Base-by-base conservation (phyloP, 495 filamentous ascomycete species). In the Trichocladium antarcticum region DNA sequence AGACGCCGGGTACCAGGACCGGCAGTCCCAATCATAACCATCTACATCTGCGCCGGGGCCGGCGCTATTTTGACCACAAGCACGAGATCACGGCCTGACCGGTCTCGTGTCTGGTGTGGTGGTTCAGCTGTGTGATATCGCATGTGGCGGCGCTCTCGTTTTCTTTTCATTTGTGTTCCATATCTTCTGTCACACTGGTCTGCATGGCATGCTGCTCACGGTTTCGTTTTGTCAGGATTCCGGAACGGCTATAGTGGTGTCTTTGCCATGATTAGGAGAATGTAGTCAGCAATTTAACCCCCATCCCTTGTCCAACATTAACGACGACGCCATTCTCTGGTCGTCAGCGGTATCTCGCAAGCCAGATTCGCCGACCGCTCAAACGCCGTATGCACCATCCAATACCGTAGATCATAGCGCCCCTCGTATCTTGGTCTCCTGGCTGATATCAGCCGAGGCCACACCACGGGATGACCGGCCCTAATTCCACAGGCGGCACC, bases 61-160 rank as follows among this genome's bases (percentile, higher is more conserved):
- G 48, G 15, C 48, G 48, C 16, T 50, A 31, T 32, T 45, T 44
- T 15, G 41, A 50, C 3, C 44, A 47, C 0, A 59, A 54, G 38
- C 51, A 54, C 24, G 57, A 51, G 45, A 57, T 59, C 34, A 40
- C 50, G 12, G 57, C 54, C 0, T 59, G 32, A 47, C 35, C 5
- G 31, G 12, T 4, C 5, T 32, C 11, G 31, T 32, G n/a, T 10
- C 5, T 32, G 31, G 12, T 32, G 31, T 32, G 7, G 4, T 32
- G 31, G 2, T 32, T 10, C 15, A 29, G 12, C 5, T 27, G 14
- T 12, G 0, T 6, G 3, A 16, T 17, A 8, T 10, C 36, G 2
- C 15, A 6, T 16, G 15, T 37, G 6, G 36, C 36, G 10, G 12
- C 7, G 31, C 31, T 32, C 12, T 10, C 6, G n/a, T 43, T 14